These are phyloP conservation scores for Cajanus cajan DNA, from an alignment of 306 rosid genomes.

Conservation along the genomic window DNA sequence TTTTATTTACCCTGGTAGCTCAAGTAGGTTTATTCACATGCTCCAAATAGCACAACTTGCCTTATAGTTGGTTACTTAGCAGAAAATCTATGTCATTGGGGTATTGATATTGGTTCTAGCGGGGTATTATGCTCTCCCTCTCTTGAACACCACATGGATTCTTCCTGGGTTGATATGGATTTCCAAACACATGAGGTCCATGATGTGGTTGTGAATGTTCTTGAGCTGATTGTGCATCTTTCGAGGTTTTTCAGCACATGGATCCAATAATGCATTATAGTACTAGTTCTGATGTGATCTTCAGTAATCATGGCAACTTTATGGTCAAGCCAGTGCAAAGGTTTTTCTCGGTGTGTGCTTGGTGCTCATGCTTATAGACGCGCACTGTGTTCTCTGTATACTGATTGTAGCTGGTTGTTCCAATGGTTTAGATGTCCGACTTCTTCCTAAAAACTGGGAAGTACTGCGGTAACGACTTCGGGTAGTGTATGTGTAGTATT, in stretches of 20 bases:
- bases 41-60: background rate
- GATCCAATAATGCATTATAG: background rate
- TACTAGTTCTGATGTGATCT: background rate
- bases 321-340: background rate
- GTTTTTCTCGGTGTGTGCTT: background rate
- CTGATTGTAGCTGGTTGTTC: background rate
- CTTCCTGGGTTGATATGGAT: background rate
- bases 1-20: background rate
- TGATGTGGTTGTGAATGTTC: background rate
- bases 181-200: background rate
- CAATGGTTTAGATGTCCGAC: background rate
- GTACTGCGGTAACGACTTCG: background rate
- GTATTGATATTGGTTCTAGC: background rate
- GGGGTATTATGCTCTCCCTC: background rate
- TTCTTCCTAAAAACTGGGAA: background rate
- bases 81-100: background rate
- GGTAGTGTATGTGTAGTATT: background rate
- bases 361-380: background rate
- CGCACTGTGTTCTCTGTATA: background rate
- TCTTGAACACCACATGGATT: background rate
- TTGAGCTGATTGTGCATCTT: background rate
- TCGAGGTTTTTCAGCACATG: background rate
- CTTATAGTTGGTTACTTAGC: background rate
- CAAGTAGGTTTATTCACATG: background rate
- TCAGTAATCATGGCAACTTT: background rate